Evolutionary conservation across 169 alveolate species (phyloP).

Genomic region (Cyclospora cayetanensis): DNA sequence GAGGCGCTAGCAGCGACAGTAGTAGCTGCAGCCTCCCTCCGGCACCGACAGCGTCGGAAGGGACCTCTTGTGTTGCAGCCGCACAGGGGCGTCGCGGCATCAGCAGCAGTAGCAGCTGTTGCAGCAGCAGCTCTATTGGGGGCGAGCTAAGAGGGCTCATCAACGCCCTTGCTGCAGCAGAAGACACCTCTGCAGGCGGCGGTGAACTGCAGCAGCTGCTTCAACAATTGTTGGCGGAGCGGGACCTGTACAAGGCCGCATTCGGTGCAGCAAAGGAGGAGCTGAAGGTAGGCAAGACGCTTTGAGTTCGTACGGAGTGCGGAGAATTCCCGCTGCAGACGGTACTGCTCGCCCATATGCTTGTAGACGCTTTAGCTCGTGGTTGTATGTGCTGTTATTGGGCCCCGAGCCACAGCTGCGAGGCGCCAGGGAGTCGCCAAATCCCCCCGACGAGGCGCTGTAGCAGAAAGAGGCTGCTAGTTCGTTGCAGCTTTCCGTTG

Average conservation of each 20-base stretch:
- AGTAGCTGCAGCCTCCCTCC: not conserved
- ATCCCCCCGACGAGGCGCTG: no score
- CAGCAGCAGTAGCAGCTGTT: constrained; percentile 65
- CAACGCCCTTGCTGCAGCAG: constrained; percentile 49
- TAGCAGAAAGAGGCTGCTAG: no score
- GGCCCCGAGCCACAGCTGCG: no score
- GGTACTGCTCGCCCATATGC: no score
- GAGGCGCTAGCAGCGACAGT: not conserved
- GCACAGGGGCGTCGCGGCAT: constrained; percentile 19
- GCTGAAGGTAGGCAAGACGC: constrained; percentile 11
- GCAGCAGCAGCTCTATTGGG: constrained; percentile 63
- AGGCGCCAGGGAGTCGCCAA: no score
- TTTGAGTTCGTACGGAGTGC: not conserved
- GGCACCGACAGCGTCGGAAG: not conserved
- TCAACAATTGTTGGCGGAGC: constrained; percentile 58
- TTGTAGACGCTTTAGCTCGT: no score
- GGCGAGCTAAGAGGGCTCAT: constrained; percentile 59
- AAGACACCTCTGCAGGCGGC: constrained; percentile 36
- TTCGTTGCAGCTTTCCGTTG: no score
- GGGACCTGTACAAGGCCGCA: constrained; percentile 67
- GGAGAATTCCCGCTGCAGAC: no score
- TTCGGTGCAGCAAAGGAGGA: constrained; percentile 70
- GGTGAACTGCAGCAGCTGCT: constrained; percentile 52
- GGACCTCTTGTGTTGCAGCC: constrained; percentile 1
- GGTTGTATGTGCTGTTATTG: no score